These are phyloP conservation scores for Dioscorea zingiberensis DNA, from an alignment of 106 monocot species.

Conservation along the genomic window DNA sequence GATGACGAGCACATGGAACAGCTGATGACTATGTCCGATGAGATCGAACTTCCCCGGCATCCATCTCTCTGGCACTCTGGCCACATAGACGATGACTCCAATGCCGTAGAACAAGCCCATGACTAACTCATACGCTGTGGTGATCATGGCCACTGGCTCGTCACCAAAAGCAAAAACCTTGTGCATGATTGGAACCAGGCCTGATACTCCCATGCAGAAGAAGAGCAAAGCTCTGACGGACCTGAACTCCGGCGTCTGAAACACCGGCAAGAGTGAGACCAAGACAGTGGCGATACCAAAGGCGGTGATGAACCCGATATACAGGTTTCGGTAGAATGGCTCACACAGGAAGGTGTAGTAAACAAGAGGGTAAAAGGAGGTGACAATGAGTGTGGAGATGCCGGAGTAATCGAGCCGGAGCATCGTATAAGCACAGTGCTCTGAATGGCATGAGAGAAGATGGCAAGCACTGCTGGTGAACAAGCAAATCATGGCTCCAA, in stretches of 20 bases:
- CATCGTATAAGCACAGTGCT: constrained; percentile 3
- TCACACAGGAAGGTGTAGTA: constrained; percentile 79
- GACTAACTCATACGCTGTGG: constrained; percentile 52
- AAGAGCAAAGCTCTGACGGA: constrained; percentile 48
- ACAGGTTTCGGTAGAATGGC: constrained; percentile 57
- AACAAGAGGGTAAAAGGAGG: constrained; percentile 76
- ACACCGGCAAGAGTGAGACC: constrained; percentile 54
- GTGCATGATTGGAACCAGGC: constrained; percentile 64
- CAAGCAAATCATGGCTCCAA: constrained; percentile 11
- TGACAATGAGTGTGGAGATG: constrained; percentile 66
- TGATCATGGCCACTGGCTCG: constrained; percentile 44
- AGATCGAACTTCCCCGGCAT: constrained; percentile 69
- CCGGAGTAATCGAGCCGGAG: constrained; percentile 51
- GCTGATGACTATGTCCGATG: constrained; percentile 64
- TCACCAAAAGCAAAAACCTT: constrained; percentile 42
- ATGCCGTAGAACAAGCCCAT: constrained; percentile 55
- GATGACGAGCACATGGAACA: constrained; percentile 72
- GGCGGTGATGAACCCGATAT: constrained; percentile 57
- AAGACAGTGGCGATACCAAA: constrained; percentile 48
- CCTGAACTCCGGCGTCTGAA: constrained; percentile 45
- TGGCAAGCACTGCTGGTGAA: constrained; percentile 15
- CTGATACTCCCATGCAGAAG: constrained; percentile 64
- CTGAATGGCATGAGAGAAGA: constrained; percentile 16
- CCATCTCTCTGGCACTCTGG: constrained; percentile 75
- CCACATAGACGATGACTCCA: constrained; percentile 50